Conservation (phyloP, 2,329 filamentous ascomycete species). For the Talaromyces sp. region DNA sequence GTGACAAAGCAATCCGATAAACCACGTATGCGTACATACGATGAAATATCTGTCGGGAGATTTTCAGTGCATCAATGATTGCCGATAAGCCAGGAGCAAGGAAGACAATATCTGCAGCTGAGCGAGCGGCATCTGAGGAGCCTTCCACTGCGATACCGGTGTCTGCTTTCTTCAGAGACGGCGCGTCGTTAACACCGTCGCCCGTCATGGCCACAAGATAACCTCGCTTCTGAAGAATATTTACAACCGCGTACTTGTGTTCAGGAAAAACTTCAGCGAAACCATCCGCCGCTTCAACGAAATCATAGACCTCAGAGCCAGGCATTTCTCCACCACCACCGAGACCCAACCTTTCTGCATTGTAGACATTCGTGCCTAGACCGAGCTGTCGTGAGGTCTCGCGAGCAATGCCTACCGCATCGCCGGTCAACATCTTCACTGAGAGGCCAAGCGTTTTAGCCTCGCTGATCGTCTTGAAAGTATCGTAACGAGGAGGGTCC, state of each 20-base stretch:
- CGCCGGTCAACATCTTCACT: conserved; percentile 95
- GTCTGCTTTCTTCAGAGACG: conserved; percentile 65
- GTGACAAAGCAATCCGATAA: conserved; percentile 87
- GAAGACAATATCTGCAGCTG: conserved; percentile 91
- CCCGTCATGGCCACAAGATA: conserved; percentile 95
- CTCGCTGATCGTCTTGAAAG: conserved; percentile 83
- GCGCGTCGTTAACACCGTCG: conserved; percentile 54
- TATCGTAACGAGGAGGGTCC: conserved; percentile 86
- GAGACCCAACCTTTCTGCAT: conserved; percentile 85
- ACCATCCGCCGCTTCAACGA: conserved; percentile 90
- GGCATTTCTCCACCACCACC: conserved; percentile 89
- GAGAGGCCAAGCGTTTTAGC: conserved; percentile 82
- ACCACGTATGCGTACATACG: conserved; percentile 96
- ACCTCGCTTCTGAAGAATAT: conserved; percentile 88
- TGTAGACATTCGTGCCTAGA: conserved; percentile 90
- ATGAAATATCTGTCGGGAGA: conserved; percentile 91
- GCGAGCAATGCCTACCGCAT: conserved; percentile 87
- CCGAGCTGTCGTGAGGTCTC: conserved; percentile 88
- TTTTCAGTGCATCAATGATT: conserved; percentile 90
- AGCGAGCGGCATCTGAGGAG: conserved; percentile 84
- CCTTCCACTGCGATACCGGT: conserved; percentile 93
- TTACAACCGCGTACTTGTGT: conserved; percentile 92
- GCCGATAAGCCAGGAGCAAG: conserved; percentile 85
- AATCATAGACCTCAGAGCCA: conserved; percentile 90
- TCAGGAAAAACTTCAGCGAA: conserved; percentile 93